Percentiles rank a stretch among this genome's conserved stretches.
These are phyloP conservation scores for Coleophoma crateriformis DNA, from an alignment of 2,329 filamentous ascomycete species.

Conservation along the genomic window DNA sequence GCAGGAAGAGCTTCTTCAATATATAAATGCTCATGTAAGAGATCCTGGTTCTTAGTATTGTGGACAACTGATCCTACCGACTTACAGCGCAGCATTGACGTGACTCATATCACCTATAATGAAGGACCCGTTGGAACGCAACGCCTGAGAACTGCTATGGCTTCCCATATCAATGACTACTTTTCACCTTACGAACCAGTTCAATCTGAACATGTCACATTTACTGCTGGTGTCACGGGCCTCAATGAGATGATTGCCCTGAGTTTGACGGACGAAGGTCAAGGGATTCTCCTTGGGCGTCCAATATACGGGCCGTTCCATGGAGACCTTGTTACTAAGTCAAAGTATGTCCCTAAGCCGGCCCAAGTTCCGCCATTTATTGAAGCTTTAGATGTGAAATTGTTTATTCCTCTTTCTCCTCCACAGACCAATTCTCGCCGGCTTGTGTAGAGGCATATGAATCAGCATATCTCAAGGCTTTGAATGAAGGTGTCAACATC, in stretches of 20 bases:
- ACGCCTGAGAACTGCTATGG: slow-evolving; percentile 21
- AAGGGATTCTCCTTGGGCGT: slow-evolving; percentile 28
- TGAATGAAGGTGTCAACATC: slow-evolving; percentile 23
- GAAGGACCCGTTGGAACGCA: slow-evolving; percentile 26
- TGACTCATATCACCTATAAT: slow-evolving; percentile 28
- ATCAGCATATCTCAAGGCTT: slow-evolving; percentile 21
- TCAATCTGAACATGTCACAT: slow-evolving; percentile 21
- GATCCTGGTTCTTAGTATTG: neutral
- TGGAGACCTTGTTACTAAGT: neutral
- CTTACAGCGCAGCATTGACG: too few relatives aligned
- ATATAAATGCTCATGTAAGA: slow-evolving; percentile 1
- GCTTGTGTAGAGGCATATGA: neutral
- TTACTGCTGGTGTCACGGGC: slow-evolving; percentile 29
- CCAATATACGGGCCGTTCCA: slow-evolving; percentile 18
- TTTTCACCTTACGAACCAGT: slow-evolving; percentile 23
- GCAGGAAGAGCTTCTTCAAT: neutral
- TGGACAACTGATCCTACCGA: too few relatives aligned
- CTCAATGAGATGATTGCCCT: slow-evolving; percentile 29
- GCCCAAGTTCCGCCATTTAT: neutral
- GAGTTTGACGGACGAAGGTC: slow-evolving; percentile 26
- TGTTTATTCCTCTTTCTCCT: neutral
- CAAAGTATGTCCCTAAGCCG: neutral
- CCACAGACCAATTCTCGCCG: slow-evolving; percentile 1
- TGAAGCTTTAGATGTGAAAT: neutral
- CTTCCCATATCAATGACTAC: slow-evolving; percentile 26